These are phyloP conservation scores for Bryoglossum gracile DNA, from an alignment of 495 filamentous ascomycete species.

Conservation along the genomic window DNA sequence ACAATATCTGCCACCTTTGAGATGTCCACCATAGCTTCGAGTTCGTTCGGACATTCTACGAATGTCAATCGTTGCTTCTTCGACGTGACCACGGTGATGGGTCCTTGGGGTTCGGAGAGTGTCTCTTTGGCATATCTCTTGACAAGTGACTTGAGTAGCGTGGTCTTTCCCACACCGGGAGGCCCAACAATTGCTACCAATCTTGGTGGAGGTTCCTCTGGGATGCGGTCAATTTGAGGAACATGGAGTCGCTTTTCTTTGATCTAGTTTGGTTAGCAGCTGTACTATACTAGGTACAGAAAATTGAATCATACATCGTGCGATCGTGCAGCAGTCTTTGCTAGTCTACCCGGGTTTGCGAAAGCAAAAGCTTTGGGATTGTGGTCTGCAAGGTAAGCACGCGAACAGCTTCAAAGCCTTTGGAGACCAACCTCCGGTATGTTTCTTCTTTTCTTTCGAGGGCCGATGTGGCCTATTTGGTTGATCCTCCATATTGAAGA, in stretches of 20 bases:
- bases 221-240: constrained; percentile 86
- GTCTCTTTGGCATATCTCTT: constrained; percentile 94
- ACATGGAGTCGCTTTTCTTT: constrained; percentile 96
- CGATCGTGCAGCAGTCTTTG: constrained; percentile 77
- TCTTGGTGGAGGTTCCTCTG: constrained; percentile 90
- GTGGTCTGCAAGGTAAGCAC: constrained; percentile 37
- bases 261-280: constrained; percentile 44
- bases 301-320: constrained; percentile 62
- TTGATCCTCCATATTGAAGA: constrained; percentile 66
- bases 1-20: constrained; percentile 97
- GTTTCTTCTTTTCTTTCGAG: constrained; percentile 86
- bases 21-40: constrained; percentile 91
- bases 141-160: constrained; percentile 81
- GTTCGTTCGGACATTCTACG: constrained; percentile 90
- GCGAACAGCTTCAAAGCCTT: not conserved
- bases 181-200: constrained; percentile 91
- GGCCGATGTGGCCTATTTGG: constrained; percentile 79
- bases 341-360: constrained; percentile 76
- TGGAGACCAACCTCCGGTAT: constrained; percentile 37
- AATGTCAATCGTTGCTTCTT: constrained; percentile 91
- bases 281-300: not conserved
- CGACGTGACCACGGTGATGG: constrained; percentile 90
- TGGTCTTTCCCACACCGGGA: constrained; percentile 64
- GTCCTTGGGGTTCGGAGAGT: constrained; percentile 78
- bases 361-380: constrained; percentile 93